These are phyloP conservation scores for Patellifolia procumbens DNA, from an alignment of 179 eudicot genomes.

Conservation along the genomic window DNA sequence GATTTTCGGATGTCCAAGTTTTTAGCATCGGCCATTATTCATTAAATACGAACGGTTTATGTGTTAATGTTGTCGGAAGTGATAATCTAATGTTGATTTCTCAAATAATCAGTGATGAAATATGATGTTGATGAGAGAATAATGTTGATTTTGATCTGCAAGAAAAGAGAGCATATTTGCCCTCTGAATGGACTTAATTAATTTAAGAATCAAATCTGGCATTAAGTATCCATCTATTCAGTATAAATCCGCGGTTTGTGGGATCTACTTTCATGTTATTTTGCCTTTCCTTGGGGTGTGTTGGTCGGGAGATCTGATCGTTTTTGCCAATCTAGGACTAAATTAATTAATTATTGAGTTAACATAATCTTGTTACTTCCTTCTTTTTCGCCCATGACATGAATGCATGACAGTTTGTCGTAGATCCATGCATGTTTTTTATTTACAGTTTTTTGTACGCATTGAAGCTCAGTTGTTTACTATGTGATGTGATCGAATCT, in stretches of 20 bases:
- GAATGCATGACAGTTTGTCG: background rate
- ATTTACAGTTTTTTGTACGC: background rate
- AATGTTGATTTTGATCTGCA: background rate
- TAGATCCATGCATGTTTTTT: slow-evolving; percentile 2
- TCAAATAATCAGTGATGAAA: background rate
- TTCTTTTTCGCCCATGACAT: background rate
- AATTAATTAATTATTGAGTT: background rate
- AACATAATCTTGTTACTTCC: background rate
- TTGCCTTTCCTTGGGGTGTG: slow-evolving; percentile 15
- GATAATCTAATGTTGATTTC: background rate
- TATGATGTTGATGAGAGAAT: slow-evolving; percentile 6
- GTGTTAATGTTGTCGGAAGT: background rate
- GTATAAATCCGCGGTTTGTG: slow-evolving; percentile 17
- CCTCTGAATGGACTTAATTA: background rate
- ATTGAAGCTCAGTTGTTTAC: background rate
- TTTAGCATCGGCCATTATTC: too few species aligned
- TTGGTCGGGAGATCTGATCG: slow-evolving; percentile 2
- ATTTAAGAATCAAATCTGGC: slow-evolving; percentile 2
- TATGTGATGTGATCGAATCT: background rate
- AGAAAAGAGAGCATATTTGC: slow-evolving; percentile 9
- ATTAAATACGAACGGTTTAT: too few species aligned
- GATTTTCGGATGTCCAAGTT: too few species aligned
- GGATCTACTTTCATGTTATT: slow-evolving; percentile 19
- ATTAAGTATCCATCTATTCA: background rate
- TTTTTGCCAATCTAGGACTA: background rate